Conservation (phyloP, 495 filamentous ascomycete genomes). For the Penicillium arizonense region DNA sequence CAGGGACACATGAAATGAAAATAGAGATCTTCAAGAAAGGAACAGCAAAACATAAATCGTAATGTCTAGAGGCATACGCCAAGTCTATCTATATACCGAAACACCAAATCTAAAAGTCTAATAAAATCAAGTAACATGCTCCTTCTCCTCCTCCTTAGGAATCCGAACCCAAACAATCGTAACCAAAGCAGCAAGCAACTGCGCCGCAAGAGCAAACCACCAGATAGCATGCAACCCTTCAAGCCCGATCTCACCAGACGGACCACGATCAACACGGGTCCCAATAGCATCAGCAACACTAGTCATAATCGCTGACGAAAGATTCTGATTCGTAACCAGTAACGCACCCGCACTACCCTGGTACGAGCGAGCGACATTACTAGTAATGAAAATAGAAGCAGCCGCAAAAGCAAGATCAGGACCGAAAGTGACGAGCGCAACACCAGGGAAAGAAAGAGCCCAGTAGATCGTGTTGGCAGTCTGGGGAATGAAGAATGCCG, state of each 20-base stretch:
- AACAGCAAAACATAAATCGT: background rate
- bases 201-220: slow-evolving; percentile 44
- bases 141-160: slow-evolving; percentile 49
- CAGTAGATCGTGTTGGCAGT: slow-evolving; percentile 27
- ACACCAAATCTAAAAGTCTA: too few relatives aligned
- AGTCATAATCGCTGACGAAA: slow-evolving; percentile 41
- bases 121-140: slow-evolving; percentile 35
- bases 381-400: slow-evolving; percentile 32
- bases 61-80: background rate
- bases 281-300: slow-evolving; percentile 46
- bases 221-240: slow-evolving; percentile 42
- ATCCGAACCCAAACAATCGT: slow-evolving; percentile 43
- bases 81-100: too few relatives aligned
- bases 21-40: background rate
- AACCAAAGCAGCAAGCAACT: slow-evolving; percentile 37
- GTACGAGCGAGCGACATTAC: slow-evolving; percentile 27
- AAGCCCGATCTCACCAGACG: slow-evolving; percentile 36
- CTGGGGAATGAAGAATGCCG: slow-evolving; percentile 30
- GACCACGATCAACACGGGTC: slow-evolving; percentile 30
- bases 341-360: slow-evolving; percentile 29
- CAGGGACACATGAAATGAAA: background rate
- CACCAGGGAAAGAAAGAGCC: slow-evolving; percentile 28
- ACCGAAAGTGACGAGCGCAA: slow-evolving; percentile 27
- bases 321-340: slow-evolving; percentile 26
- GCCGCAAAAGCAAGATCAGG: slow-evolving; percentile 33